A percentile compares a stretch with the other conserved stretches of the same genome.
These are phyloP conservation scores for Myxozyma kluyveri DNA, from an alignment of 805 yeast species.

Conservation along the genomic window DNA sequence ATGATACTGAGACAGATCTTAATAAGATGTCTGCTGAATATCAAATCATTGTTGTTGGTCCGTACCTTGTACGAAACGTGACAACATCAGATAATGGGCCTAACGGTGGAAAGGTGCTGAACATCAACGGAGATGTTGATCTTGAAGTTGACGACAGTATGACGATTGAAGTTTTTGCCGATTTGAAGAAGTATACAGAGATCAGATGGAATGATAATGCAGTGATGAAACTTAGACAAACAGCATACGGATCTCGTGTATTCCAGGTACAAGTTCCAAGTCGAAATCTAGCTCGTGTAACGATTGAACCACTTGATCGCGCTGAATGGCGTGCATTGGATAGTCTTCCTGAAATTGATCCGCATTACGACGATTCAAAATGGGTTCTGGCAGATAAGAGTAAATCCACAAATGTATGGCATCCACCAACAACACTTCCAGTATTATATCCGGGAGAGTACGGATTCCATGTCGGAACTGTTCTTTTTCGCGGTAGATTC, in stretches of 20 bases:
- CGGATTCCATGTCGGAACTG: conserved; percentile 18
- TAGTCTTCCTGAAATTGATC: conserved; percentile 10
- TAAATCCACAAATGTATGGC: conserved; percentile 9
- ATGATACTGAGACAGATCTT: conserved; percentile 6
- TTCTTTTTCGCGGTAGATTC: conserved; percentile 20
- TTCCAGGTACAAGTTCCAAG: conserved; percentile 15
- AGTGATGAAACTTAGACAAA: not conserved
- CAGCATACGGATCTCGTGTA: conserved; percentile 12
- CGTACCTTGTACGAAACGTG: conserved; percentile 22
- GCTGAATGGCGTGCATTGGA: conserved; percentile 15
- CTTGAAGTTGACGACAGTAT: conserved; percentile 10
- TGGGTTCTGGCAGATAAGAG: conserved; percentile 15
- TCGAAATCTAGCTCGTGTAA: conserved; percentile 10
- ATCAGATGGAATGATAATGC: conserved; percentile 18
- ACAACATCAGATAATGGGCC: conserved; percentile 1
- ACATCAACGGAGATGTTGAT: conserved; percentile 17
- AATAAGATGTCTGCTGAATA: conserved; percentile 2
- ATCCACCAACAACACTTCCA: conserved; percentile 17
- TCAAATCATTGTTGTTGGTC: conserved; percentile 21
- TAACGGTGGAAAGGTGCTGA: not conserved
- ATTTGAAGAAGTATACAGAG: not conserved
- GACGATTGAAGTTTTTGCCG: conserved; percentile 18
- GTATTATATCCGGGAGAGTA: conserved; percentile 25
- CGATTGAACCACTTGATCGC: conserved; percentile 7
- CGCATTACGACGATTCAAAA: conserved; percentile 16